Base-by-base conservation (phyloP, 768 basidiomycete species). In the Boletus rex-veris region DNA sequence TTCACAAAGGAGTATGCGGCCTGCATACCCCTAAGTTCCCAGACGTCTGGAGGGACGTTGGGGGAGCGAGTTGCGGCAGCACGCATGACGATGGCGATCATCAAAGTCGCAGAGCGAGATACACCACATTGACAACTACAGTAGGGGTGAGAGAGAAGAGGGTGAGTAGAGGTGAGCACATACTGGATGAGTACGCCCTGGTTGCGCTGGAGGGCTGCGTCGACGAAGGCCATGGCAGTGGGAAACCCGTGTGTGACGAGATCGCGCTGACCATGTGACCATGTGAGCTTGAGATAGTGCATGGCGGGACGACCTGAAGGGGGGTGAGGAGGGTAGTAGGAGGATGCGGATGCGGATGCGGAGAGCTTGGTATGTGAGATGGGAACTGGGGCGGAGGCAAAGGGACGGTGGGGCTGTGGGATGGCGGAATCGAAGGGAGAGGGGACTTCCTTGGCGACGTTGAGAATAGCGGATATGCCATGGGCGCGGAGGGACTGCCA, bases 251-350 rank as follows among this genome's bases (percentile, higher is more conserved):
- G 73, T 3, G 82, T 71, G 59, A 92, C 90, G 37, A 96, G 82
- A 68, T 96, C 88, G 52, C 88, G 80, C 72, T 95, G 90, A n/a
- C 93, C 93, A 66, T 96, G 93, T 21, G 91, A 93, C 94, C 93
- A 96, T 48, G 80, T 80, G 26, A 95, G 81, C 69, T 92, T 92
- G 71, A 92, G 85, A 67, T 95, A 94, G 70, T 92, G 83, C 79
- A 93, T 83, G 16, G 77, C 78, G 0, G 92, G 90, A 59, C 90
- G 79, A 50, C 88, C 90, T 45, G 75, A 83, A 35, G 80, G 73
- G 9, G 81, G 64, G 68, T 91, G 81, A 3, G 90, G 77, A 12
- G 86, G 83, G 62, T 85, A 82, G 67, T 84, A 88, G 21, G 83
- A 82, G 12, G 80, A 67, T 18, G 78, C 71, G 14, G 80, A 67